Base-by-base conservation (phyloP, 768 basidiomycete species). In the Rhodotorula graminis region DNA sequence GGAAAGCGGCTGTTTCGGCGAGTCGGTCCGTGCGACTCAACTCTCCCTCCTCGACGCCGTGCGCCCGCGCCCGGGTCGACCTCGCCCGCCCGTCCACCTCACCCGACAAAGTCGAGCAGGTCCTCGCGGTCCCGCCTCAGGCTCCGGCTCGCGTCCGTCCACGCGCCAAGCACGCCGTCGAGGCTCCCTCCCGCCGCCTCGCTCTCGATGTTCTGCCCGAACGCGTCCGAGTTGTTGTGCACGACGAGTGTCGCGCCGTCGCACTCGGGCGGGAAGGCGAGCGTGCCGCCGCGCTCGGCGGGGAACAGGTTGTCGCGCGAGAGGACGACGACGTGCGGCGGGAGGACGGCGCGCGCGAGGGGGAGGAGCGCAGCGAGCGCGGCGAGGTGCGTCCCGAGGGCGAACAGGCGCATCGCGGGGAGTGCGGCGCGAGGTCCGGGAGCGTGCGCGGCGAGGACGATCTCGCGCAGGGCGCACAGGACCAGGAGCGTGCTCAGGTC, bases 141-240 rank as follows among this genome's bases (percentile, higher is more conserved):
- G 0, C 55, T 59, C 23, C 70, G 37, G 14, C 70, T 72, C 8
- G 65, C 73, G 42, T 64, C 65, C 4, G 67, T 65, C 37, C 57
- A 67, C 44, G 3, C 42, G 3, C 76, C 76, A 12, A 77, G 37
- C 15, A 63, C 66, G 2, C 76, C 76, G 37, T 77, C 76, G 60
- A 77, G n/a, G 23, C 49, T 57, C 40, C 76, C 73, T 3, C 63
- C 66, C 15, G 62, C 52, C 19, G 25, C 44, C 58, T 77, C 76
- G 37, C 64, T 71, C 74, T 77, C 69, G 46, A 77, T 67, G 40
- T 77, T 77, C 70, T 73, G 74, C 12, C 77, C 77, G 47, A 77
- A 76, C 29, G 61, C 75, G 40, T 77, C 77, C 18, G 56, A 57
- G 57, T 77, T 77, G 67, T 77, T 77, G 58, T 76, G 77, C 33